Percentiles rank a stretch among this genome's conserved stretches.
These are phyloP conservation scores for Barbarea vulgaris DNA, from an alignment of 345 rosid genomes.

Conservation along the genomic window DNA sequence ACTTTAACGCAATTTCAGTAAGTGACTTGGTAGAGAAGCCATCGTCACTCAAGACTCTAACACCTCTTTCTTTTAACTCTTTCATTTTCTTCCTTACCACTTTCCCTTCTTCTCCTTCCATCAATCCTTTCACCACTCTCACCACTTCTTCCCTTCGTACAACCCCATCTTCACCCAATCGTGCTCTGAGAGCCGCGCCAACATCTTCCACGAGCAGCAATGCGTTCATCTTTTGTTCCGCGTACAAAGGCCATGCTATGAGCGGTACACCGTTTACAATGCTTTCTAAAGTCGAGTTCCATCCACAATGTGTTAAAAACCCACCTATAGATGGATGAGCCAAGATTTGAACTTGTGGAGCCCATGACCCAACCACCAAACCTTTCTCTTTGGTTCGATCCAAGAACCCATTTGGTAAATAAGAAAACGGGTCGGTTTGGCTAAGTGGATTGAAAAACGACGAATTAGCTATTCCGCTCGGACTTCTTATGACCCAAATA, in stretches of 20 bases:
- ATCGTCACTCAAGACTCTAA: too few relatives aligned
- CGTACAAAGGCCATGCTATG: conserved; percentile 39
- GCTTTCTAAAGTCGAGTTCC: conserved; percentile 40
- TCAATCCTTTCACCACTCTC: conserved; percentile 27
- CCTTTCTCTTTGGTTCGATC: conserved; percentile 34
- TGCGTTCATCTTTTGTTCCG: conserved; percentile 37
- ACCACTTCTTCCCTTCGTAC: conserved; percentile 22
- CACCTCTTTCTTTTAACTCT: conserved; percentile 8
- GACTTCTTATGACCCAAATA: conserved; percentile 35
- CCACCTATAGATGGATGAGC: conserved; percentile 35
- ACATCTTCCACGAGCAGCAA: conserved; percentile 22
- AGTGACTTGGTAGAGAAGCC: too few relatives aligned
- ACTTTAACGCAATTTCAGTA: too few relatives aligned
- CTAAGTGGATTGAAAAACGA: conserved; percentile 33
- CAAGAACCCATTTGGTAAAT: conserved; percentile 30
- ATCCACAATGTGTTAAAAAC: conserved; percentile 38
- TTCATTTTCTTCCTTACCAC: conserved; percentile 9
- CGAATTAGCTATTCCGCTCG: conserved; percentile 11
- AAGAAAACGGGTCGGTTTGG: conserved; percentile 19
- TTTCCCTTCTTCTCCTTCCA: conserved; percentile 41
- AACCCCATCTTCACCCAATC: neutral
- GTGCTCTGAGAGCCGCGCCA: conserved; percentile 3
- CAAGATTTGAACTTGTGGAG: conserved; percentile 32
- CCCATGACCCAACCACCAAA: conserved; percentile 32
- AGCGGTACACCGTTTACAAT: conserved; percentile 35